These are phyloP conservation scores for Coleophoma cylindrospora DNA, from an alignment of 2,329 filamentous ascomycete genomes.

Conservation along the genomic window DNA sequence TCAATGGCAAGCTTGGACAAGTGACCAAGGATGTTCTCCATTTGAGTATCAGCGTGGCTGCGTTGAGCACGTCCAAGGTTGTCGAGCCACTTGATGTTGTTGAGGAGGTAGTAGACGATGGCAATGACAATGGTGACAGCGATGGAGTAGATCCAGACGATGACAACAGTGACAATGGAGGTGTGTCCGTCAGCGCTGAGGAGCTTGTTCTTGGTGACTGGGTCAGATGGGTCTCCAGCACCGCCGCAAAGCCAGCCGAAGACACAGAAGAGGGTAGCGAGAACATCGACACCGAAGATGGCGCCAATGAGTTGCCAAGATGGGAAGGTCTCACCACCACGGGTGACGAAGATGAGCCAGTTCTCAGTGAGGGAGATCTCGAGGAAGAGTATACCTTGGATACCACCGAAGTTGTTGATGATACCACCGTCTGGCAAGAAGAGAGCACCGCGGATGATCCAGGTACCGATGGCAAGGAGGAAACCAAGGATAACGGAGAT, in stretches of 20 bases:
- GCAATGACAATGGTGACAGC: slow-evolving; percentile 61
- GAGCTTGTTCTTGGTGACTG: slow-evolving; percentile 29
- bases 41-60: slow-evolving; percentile 53
- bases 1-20: slow-evolving; percentile 59
- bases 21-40: slow-evolving; percentile 62
- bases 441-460: slow-evolving; percentile 67
- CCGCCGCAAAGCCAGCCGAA: slow-evolving; percentile 68
- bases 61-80: slow-evolving; percentile 60
- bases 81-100: slow-evolving; percentile 52
- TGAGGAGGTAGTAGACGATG: slow-evolving; percentile 59
- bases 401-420: slow-evolving; percentile 68
- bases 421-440: slow-evolving; percentile 67
- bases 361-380: slow-evolving; percentile 71
- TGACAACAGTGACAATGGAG: slow-evolving; percentile 55
- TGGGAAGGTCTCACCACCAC: slow-evolving; percentile 67
- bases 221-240: slow-evolving; percentile 28
- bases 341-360: slow-evolving; percentile 76
- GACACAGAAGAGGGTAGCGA: slow-evolving; percentile 69
- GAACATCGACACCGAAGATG: slow-evolving; percentile 65
- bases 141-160: slow-evolving; percentile 63
- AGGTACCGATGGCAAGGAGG: slow-evolving; percentile 65
- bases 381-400: slow-evolving; percentile 72
- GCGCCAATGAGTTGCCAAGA: slow-evolving; percentile 70
- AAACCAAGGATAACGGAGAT: slow-evolving; percentile 65
- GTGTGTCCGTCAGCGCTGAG: slow-evolving; percentile 35